Evolutionary conservation across 176 grass and related monocot species (phyloP).

Genomic region (Juncus effusus): DNA sequence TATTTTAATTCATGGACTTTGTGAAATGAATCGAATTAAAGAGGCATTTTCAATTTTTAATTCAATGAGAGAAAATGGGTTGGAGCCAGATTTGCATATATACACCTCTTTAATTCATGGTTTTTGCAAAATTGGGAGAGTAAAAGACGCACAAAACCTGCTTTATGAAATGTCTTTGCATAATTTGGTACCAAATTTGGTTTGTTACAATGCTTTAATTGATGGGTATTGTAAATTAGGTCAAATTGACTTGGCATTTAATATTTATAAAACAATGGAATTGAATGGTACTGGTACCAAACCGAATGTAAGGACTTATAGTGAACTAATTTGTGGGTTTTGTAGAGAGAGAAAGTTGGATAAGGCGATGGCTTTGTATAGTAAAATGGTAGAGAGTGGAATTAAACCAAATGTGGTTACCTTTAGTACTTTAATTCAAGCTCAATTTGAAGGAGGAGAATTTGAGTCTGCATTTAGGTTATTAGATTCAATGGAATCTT

Average conservation of each 20-base stretch:
- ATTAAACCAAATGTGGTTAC: conserved; percentile 59
- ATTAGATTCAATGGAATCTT: conserved; percentile 55
- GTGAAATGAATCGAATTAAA: conserved; percentile 38
- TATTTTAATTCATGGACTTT: conserved; percentile 64
- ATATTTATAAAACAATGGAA: conserved; percentile 48
- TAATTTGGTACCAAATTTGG: conserved; percentile 58
- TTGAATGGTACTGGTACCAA: conserved; percentile 29
- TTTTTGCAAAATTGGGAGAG: conserved; percentile 49
- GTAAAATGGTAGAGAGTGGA: conserved; percentile 54
- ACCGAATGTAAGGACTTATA: conserved; percentile 58
- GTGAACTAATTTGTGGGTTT: conserved; percentile 65
- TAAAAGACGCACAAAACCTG: conserved; percentile 52
- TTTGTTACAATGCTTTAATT: conserved; percentile 74
- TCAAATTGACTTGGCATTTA: conserved; percentile 40
- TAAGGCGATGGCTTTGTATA: conserved; percentile 64
- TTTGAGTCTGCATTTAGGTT: conserved; percentile 57
- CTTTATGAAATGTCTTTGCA: conserved; percentile 38
- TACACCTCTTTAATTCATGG: conserved; percentile 72
- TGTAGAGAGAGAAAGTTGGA: conserved; percentile 62
- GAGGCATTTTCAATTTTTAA: conserved; percentile 48
- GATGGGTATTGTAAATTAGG: conserved; percentile 77
- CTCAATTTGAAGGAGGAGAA: conserved; percentile 55
- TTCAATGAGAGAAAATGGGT: conserved; percentile 44
- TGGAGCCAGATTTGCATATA: conserved; percentile 44
- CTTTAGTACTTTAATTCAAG: conserved; percentile 77